A percentile compares a stretch with the other conserved stretches of the same genome.
These are phyloP conservation scores for Phytophthora chlamydospora DNA, from an alignment of 352 stramenopile species.

Conservation along the genomic window DNA sequence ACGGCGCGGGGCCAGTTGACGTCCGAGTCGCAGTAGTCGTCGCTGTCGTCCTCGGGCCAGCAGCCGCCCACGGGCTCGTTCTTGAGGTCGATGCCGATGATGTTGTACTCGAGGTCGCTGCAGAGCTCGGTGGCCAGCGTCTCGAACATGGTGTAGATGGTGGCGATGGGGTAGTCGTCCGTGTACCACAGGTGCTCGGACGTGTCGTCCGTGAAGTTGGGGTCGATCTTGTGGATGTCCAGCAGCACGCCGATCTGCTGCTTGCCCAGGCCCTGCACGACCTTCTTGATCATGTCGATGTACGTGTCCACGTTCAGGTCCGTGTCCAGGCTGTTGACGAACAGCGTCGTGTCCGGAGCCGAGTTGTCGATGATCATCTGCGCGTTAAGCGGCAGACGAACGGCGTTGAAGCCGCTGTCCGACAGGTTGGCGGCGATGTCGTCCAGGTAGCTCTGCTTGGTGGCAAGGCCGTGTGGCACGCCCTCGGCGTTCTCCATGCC, in stretches of 20 bases:
- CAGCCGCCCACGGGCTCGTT: constrained; percentile 79
- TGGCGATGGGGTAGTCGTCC: constrained; percentile 49
- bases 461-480: constrained; percentile 76
- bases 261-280: constrained; percentile 83
- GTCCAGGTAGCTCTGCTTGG: constrained; percentile 69
- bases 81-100: constrained; percentile 86
- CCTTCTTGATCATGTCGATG: constrained; percentile 86
- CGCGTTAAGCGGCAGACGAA: constrained; percentile 82
- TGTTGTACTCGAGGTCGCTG: constrained; percentile 84
- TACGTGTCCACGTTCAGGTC: constrained; percentile 76
- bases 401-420: constrained; percentile 76
- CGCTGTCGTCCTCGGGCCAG: constrained; percentile 64
- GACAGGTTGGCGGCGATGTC: constrained; percentile 71
- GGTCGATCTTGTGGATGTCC: constrained; percentile 88
- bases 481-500: constrained; percentile 86
- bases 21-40: constrained; percentile 55
- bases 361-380: constrained; percentile 83
- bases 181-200: constrained; percentile 84
- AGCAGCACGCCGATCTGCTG: constrained; percentile 83
- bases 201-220: constrained; percentile 67
- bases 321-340: constrained; percentile 64
- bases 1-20: constrained; percentile 80
- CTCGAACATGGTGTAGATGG: constrained; percentile 77
- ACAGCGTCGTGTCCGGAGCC: constrained; percentile 62
- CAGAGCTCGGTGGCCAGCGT: constrained; percentile 71